Conservation (phyloP, 1,284 basidiomycete genomes). For the Cronartium quercuum region DNA sequence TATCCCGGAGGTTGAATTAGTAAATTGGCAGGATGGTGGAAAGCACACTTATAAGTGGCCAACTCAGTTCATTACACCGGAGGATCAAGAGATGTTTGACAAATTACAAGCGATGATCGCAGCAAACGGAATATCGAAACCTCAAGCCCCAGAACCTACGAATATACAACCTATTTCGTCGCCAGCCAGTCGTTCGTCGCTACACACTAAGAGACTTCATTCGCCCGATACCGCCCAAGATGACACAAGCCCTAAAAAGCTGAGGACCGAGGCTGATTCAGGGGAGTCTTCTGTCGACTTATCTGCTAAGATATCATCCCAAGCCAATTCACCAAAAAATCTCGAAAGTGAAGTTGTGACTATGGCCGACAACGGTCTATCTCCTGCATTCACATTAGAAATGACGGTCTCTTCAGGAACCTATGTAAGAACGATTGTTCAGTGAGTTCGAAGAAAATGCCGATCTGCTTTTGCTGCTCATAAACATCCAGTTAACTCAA, state of each 20-base stretch:
- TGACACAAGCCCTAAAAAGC: slow-evolving; percentile 50
- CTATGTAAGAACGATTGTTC: slow-evolving; percentile 69
- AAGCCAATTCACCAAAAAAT: slow-evolving; percentile 24
- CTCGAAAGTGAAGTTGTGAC: slow-evolving; percentile 44
- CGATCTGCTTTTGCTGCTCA: too few relatives aligned
- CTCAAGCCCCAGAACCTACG: slow-evolving; percentile 33
- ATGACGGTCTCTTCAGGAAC: slow-evolving; percentile 94
- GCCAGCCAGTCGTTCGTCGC: slow-evolving; percentile 44
- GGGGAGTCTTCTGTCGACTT: not conserved
- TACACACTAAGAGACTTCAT: not conserved
- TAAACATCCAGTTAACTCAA: too few relatives aligned
- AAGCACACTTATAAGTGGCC: slow-evolving; percentile 57
- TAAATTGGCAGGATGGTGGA: slow-evolving; percentile 49
- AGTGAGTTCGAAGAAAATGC: slow-evolving; percentile 52
- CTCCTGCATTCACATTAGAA: slow-evolving; percentile 73
- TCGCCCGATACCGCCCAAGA: not conserved
- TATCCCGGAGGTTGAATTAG: slow-evolving; percentile 69
- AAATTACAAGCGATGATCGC: slow-evolving; percentile 54
- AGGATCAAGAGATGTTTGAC: slow-evolving; percentile 65
- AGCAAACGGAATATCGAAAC: slow-evolving; percentile 44
- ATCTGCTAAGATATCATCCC: not conserved
- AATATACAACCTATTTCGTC: too few relatives aligned
- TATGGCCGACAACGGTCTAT: slow-evolving; percentile 46
- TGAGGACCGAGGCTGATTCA: slow-evolving; percentile 10
- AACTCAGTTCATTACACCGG: slow-evolving; percentile 60